Conservation (phyloP, 176 grass and related monocot species). For the Echinochloa phyllopogon region DNA sequence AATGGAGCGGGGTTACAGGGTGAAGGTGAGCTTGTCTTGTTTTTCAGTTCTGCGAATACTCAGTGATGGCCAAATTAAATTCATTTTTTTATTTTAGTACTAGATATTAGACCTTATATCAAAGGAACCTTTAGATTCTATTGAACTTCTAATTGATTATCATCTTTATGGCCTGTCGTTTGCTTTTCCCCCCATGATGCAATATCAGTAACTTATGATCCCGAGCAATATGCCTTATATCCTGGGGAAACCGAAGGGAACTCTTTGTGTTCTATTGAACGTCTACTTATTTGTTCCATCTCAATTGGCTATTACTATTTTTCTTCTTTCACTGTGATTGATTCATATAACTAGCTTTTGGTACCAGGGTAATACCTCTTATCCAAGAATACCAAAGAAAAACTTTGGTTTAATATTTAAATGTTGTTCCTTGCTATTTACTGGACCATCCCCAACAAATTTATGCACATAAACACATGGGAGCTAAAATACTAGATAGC, state of each 20-base stretch:
- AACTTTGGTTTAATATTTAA: neutral
- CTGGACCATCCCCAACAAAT: neutral
- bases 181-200: neutral
- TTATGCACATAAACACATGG: neutral
- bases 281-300: neutral
- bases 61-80: conserved; percentile 9
- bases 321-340: neutral
- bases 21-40: conserved; percentile 44
- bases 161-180: neutral
- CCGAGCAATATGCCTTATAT: neutral
- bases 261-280: neutral
- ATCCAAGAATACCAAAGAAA: neutral
- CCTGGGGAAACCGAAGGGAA: neutral
- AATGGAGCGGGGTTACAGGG: conserved; percentile 63
- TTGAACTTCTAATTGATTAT: neutral
- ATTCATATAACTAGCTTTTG: neutral
- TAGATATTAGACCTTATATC: neutral
- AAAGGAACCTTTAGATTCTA: neutral
- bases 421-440: neutral
- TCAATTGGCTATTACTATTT: neutral
- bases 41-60: conserved; percentile 21
- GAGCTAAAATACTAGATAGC: neutral
- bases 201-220: conserved; percentile 3
- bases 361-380: neutral
- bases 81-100: neutral